Percentiles rank a stretch among this genome's conserved stretches.
Evolutionary conservation across 768 basidiomycete species (phyloP).

Genomic region (Naganishia vaughanmartiniae): DNA sequence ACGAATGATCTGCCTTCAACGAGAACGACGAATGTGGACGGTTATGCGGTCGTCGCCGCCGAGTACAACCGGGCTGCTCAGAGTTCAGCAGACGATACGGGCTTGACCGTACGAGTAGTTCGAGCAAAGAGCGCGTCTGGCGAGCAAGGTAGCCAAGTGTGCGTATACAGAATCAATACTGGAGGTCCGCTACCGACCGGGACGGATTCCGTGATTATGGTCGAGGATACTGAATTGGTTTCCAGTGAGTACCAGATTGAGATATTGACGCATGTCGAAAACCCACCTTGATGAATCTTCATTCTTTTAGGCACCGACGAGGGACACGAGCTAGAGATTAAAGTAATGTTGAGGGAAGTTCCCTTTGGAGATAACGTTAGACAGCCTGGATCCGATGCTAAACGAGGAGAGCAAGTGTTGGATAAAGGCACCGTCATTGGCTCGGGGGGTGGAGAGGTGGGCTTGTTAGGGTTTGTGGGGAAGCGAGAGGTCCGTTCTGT

Average conservation of each 20-base stretch:
- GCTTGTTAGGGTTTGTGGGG: slow-evolving; percentile 76
- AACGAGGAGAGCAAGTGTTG: slow-evolving; percentile 63
- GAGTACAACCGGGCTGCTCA: neutral
- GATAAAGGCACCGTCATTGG: slow-evolving; percentile 63
- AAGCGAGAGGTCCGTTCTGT: slow-evolving; percentile 60
- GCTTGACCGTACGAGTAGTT: slow-evolving; percentile 31
- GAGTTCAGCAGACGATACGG: neutral
- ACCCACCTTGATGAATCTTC: neutral
- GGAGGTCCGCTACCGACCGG: slow-evolving; percentile 75
- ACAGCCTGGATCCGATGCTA: slow-evolving; percentile 70
- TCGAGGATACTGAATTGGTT: slow-evolving; percentile 77
- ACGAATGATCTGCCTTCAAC: slow-evolving; percentile 64
- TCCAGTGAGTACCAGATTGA: slow-evolving; percentile 13
- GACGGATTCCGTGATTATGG: slow-evolving; percentile 81
- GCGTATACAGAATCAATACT: slow-evolving; percentile 75
- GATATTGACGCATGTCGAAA: neutral
- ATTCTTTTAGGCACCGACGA: slow-evolving; percentile 48
- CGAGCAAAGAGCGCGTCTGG: neutral
- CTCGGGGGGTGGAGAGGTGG: slow-evolving; percentile 74
- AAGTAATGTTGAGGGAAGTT: slow-evolving; percentile 62
- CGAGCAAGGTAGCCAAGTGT: neutral
- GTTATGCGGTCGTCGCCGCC: slow-evolving; percentile 64
- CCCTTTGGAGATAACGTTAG: slow-evolving; percentile 70
- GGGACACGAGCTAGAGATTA: slow-evolving; percentile 70
- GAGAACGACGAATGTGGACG: slow-evolving; percentile 78